Evolutionary conservation across 345 rosid species (phyloP).

Genomic region (Anastatica hierochuntica): DNA sequence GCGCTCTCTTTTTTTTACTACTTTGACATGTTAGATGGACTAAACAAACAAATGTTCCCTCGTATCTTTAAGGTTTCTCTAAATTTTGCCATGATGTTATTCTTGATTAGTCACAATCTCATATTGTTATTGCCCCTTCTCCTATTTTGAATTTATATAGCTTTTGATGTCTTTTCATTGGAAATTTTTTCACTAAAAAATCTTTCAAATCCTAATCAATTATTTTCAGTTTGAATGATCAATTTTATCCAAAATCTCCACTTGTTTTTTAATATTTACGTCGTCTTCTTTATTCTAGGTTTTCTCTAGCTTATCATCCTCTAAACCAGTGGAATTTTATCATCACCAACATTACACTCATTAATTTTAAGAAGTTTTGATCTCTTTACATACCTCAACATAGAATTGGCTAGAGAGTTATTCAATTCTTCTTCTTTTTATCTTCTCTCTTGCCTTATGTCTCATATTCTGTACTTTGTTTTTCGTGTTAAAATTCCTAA

Average conservation of each 20-base stretch:
- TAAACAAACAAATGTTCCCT: no score
- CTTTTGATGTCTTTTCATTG: not conserved
- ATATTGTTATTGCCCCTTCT: no score
- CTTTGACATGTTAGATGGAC: no score
- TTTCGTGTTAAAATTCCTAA: not conserved
- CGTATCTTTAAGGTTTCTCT: no score
- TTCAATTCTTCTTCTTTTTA: not conserved
- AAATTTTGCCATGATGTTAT: no score
- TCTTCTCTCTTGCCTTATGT: not conserved
- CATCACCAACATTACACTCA: not conserved
- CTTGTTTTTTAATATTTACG: not conserved
- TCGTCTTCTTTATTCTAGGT: not conserved
- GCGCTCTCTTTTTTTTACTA: no score
- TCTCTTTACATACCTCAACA: not conserved
- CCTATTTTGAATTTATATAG: no score
- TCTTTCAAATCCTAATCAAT: not conserved
- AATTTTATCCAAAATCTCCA: not conserved
- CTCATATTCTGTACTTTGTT: not conserved
- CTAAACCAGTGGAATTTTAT: not conserved
- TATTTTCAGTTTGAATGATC: not conserved
- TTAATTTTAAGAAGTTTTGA: not conserved
- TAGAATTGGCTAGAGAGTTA: not conserved
- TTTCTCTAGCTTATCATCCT: not conserved
- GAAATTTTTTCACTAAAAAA: not conserved
- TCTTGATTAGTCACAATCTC: no score